Conservation (phyloP, 257 asterid genomes). For the Lantana camara region DNA sequence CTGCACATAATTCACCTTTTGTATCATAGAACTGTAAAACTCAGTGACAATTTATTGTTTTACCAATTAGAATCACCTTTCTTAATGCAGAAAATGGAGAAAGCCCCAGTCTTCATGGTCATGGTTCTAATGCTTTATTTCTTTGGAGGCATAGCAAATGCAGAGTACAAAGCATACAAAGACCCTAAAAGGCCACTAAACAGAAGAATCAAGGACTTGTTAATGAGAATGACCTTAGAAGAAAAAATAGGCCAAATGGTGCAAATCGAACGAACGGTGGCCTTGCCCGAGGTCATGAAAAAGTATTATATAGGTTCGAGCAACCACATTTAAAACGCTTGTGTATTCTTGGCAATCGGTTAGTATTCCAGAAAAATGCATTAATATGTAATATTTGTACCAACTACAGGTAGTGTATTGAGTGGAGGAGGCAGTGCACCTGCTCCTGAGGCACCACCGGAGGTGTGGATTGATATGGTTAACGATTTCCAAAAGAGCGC, state of each 20-base stretch:
- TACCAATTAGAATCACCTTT: background rate
- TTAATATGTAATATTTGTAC: too few relatives aligned
- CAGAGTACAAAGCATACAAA: constrained; percentile 54
- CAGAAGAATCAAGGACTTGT: constrained; percentile 55
- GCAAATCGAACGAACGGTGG: constrained; percentile 64
- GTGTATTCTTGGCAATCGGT: background rate
- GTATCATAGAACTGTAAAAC: background rate
- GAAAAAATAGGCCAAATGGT: constrained; percentile 85
- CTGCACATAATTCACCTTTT: too few relatives aligned
- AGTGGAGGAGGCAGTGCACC: constrained; percentile 49
- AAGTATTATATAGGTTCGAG: constrained; percentile 50
- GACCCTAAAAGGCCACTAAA: constrained; percentile 52
- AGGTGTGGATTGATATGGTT: constrained; percentile 51
- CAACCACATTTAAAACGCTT: background rate
- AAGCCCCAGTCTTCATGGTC: constrained; percentile 20
- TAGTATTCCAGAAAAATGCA: background rate
- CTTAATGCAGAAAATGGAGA: constrained; percentile 41
- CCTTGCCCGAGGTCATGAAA: constrained; percentile 51
- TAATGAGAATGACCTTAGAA: constrained; percentile 61
- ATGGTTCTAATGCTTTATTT: constrained; percentile 40
- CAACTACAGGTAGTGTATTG: constrained; percentile 39
- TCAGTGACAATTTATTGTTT: background rate
- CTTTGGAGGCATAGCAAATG: constrained; percentile 43
- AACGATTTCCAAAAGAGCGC: constrained; percentile 39
- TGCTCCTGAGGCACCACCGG: constrained; percentile 31